Evolutionary conservation across 768 basidiomycete species (phyloP), one percentile per base, ranked within the genome.

Genomic region (Fomitopsis pulvina): DNA sequence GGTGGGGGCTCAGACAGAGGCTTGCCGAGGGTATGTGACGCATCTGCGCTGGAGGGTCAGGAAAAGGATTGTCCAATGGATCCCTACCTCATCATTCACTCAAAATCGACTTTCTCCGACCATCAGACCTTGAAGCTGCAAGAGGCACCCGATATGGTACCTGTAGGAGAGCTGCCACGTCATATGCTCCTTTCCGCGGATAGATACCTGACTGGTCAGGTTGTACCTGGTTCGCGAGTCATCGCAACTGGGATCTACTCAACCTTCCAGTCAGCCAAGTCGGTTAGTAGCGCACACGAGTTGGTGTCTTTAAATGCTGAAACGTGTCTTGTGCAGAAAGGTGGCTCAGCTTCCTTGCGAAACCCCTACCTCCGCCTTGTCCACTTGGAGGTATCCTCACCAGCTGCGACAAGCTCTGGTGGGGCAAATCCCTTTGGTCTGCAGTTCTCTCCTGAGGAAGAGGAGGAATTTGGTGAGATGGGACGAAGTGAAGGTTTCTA

Each of bases 71-170:
- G 96, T 62, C 93, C 93, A 0, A 66, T 98, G 47, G 96, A 98
- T 63, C 96, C 96, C 1, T 99, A 94, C 69, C 76, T 92, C 46
- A 94, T 99, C 62, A 74, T 97, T 14, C 96, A 99, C 66, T 86
- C 92, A 30, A 90, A 92, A 68, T 98, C 92, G 27, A 75, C 80
- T 5, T 99, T 98, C 62, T 86, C 93, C 7, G 96, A 99, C 63
- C 93, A 96, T 58, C 96, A 99, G 68, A 88, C 81, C 10, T 76
- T 99, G 58, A 99, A 99, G 65, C 78, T 99, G 11, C 96, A 99
- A 67, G 96, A 99, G 67, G 94, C 95, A 16, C 96, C 96, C 0
- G 96, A 99, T 66, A 96, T 97, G 92, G 96, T 99, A 1, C 96
- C 96, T 0, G 94, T 98, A 22, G 96, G 96, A 76, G 96, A 99